Evolutionary conservation across 306 rosid genomes (phyloP).

Genomic region (Astragalus membranaceus): DNA sequence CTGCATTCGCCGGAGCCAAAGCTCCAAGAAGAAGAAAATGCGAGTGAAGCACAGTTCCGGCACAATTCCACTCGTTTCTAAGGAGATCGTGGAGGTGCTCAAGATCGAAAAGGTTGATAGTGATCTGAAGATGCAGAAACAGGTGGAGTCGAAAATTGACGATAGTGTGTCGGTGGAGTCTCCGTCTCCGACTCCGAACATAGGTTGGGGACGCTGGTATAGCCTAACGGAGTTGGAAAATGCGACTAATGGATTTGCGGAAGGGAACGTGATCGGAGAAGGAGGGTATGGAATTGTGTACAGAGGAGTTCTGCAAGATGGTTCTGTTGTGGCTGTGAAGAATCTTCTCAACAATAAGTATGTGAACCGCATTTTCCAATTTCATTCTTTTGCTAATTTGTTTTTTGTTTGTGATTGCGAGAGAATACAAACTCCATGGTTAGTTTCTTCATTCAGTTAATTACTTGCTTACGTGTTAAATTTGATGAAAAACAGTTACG

Average conservation of each 20-base stretch:
- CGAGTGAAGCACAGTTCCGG: slow-evolving; percentile 89
- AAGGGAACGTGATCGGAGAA: slow-evolving; percentile 79
- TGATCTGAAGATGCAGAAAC: slow-evolving; percentile 26
- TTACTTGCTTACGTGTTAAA: neutral
- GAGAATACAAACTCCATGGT: neutral
- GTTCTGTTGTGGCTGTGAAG: slow-evolving; percentile 84
- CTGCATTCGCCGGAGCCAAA: slow-evolving; percentile 38
- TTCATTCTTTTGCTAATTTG: neutral
- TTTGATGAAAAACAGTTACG: neutral
- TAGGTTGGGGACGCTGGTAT: slow-evolving; percentile 99
- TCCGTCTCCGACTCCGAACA: slow-evolving; percentile 29
- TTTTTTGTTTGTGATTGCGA: neutral
- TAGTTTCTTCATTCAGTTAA: neutral
- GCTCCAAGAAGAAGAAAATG: slow-evolving; percentile 44
- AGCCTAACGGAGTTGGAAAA: slow-evolving; percentile 60
- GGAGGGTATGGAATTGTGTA: slow-evolving; percentile 93
- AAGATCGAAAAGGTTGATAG: slow-evolving; percentile 19
- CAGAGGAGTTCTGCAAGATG: slow-evolving; percentile 58
- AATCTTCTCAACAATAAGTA: slow-evolving; percentile 95
- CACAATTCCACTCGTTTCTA: slow-evolving; percentile 64
- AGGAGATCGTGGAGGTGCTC: slow-evolving; percentile 74
- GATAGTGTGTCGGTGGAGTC: slow-evolving; percentile 44
- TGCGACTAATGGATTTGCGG: slow-evolving; percentile 59
- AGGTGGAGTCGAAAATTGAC: slow-evolving; percentile 4
- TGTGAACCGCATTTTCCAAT: neutral